Base-by-base conservation (phyloP, 129 eudicot species). In the Calendula officinalis region DNA sequence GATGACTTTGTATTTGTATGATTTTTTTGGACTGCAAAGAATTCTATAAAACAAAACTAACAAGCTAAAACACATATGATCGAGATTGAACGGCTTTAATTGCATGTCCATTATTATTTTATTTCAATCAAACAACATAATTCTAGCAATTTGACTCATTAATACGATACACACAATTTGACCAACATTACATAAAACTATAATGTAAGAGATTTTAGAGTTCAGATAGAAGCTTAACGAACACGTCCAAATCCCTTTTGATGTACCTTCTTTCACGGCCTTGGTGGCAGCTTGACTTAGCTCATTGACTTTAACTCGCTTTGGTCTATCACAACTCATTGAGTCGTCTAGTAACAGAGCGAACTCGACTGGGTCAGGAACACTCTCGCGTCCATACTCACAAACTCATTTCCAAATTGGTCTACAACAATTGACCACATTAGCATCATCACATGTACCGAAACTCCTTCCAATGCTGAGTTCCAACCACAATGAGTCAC, bases 401-500 rank as follows among this genome's bases (percentile, higher is more conserved):
- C 87, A 80, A 44, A 67, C 90, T 45, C 76, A 54, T 84, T 67
- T 0, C 67, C 44, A 45, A 58, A 88, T 40, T 84, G 94, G 77
- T 88, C 96, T 0, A 87, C 89, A 1, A 71, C 77, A 85, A 85
- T 78, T 0, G 94, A 90, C 89, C 89, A 85, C 1, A 94, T 76
- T 62, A 88, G 45, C 81, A 84, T 74, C 17, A 79, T 75, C 47
- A 84, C 87, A 41, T 89, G 86, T 0, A 78, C 69, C 3, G 76
- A 13, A 8, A 82, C 46, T 6, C 80, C 86, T 68, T 86, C 94
- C n/a, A 82, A 55, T 0, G 77, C 73, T 35, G 88, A 85, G 64
- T 86, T 86, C 94, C 94, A 86, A 14, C 94, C 86, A 33, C 89
- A 82, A 52, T 82, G 94, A 15, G 94, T 75, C 17, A 86, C 58